These are phyloP conservation scores for Botrytis cinerea DNA, from an alignment of 2,329 filamentous ascomycete species.

Conservation along the genomic window DNA sequence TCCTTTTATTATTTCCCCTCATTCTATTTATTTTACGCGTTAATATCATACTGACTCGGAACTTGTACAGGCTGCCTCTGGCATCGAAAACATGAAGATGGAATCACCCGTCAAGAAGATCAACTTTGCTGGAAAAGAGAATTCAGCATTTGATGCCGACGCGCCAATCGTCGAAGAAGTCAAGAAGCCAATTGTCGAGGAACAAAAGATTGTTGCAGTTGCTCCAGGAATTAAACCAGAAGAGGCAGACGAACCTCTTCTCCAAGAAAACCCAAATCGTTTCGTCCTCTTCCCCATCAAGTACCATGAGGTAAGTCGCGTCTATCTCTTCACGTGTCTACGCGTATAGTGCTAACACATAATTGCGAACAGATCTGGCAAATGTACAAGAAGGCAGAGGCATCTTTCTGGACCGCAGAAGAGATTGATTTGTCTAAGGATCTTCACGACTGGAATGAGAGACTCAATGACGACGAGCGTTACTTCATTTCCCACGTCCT, in stretches of 20 bases:
- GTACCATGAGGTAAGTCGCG: slow-evolving; percentile 87
- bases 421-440: slow-evolving; percentile 99
- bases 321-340: slow-evolving; percentile 47
- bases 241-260: slow-evolving; percentile 83
- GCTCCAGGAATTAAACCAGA: slow-evolving; percentile 61
- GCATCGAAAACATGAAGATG: slow-evolving; percentile 87
- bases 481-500: slow-evolving; percentile 99
- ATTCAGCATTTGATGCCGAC: slow-evolving; percentile 57
- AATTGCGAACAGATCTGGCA: slow-evolving; percentile 80
- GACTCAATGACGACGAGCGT: slow-evolving; percentile 92
- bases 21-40: slow-evolving; percentile 25
- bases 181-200: slow-evolving; percentile 56
- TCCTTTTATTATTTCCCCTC: slow-evolving; percentile 42
- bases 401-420: slow-evolving; percentile 99
- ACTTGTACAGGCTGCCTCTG: slow-evolving; percentile 71
- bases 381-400: slow-evolving; percentile 99
- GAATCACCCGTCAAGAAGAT: slow-evolving; percentile 91
- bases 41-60: slow-evolving; percentile 37
- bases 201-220: slow-evolving; percentile 46
- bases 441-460: slow-evolving; percentile 98
- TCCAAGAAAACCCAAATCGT: slow-evolving; percentile 92
- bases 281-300: slow-evolving; percentile 99
- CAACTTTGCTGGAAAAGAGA: slow-evolving; percentile 85
- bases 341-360: slow-evolving; percentile 65
- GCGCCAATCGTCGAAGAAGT: slow-evolving; percentile 56